These are phyloP conservation scores for Hippophae tibetana DNA, from an alignment of 306 rosid species.

Conservation along the genomic window DNA sequence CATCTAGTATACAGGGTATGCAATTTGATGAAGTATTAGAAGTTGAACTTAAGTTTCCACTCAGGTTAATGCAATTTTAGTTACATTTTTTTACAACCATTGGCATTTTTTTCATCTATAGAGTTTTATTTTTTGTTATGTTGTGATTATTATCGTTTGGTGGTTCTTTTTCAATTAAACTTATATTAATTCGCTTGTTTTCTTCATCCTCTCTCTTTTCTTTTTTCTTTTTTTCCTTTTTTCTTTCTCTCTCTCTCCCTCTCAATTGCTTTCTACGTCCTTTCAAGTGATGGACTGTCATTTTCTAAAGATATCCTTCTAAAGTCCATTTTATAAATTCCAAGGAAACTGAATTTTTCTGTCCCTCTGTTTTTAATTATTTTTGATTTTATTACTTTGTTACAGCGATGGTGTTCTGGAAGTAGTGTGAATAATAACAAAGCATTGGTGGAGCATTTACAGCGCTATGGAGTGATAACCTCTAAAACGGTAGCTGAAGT, in stretches of 20 bases:
- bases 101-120: too few relatives aligned
- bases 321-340: too few relatives aligned
- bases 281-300: neutral
- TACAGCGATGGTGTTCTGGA: slow-evolving; percentile 63
- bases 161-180: too few relatives aligned
- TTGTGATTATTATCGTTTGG: too few relatives aligned
- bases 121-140: too few relatives aligned
- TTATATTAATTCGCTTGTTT: too few relatives aligned
- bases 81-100: too few relatives aligned
- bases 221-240: neutral
- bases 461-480: slow-evolving; percentile 49
- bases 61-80: neutral
- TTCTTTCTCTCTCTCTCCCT: neutral
- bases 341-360: too few relatives aligned
- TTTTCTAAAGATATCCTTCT: neutral
- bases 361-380: neutral
- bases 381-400: neutral
- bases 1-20: slow-evolving; percentile 12
- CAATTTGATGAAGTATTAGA: slow-evolving; percentile 20
- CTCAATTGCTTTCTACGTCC: neutral
- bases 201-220: neutral
- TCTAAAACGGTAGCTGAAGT: slow-evolving; percentile 61
- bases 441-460: slow-evolving; percentile 77
- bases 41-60: slow-evolving; percentile 8
- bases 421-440: slow-evolving; percentile 44